Evolutionary conservation across 768 basidiomycete genomes (phyloP).

Genomic region (Tulasnella sp.): DNA sequence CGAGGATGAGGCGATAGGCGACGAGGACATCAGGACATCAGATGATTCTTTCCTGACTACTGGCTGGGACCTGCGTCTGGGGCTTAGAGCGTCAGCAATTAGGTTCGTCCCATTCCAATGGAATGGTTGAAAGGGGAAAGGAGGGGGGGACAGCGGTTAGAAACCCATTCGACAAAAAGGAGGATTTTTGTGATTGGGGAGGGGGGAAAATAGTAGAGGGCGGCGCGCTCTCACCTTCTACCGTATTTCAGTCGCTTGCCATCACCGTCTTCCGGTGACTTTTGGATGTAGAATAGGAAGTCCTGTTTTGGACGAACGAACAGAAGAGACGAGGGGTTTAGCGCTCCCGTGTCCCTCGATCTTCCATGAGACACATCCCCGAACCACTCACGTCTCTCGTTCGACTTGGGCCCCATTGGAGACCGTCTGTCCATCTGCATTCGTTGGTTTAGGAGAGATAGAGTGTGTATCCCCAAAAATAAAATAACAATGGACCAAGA

Average conservation of each 20-base stretch:
- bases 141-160: not conserved
- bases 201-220: not conserved
- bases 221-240: conserved; percentile 8
- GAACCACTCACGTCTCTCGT: conserved; percentile 18
- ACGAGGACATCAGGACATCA: not conserved
- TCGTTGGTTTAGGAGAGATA: not conserved
- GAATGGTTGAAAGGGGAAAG: not conserved
- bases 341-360: not conserved
- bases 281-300: conserved; percentile 19
- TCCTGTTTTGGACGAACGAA: not conserved
- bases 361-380: not conserved
- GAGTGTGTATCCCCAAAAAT: not conserved
- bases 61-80: conserved; percentile 19
- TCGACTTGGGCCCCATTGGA: conserved; percentile 17
- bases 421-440: conserved; percentile 17
- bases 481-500: not conserved
- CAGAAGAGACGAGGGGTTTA: not conserved
- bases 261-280: conserved; percentile 5
- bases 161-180: not conserved
- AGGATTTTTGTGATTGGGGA: not conserved
- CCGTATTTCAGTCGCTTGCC: conserved; percentile 13
- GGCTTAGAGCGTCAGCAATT: conserved; percentile 10
- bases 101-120: not conserved
- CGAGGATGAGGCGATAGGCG: not conserved
- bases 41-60: not conserved